Conservation (phyloP, 73 alveolate species). For the Loxodes magnus region DNA sequence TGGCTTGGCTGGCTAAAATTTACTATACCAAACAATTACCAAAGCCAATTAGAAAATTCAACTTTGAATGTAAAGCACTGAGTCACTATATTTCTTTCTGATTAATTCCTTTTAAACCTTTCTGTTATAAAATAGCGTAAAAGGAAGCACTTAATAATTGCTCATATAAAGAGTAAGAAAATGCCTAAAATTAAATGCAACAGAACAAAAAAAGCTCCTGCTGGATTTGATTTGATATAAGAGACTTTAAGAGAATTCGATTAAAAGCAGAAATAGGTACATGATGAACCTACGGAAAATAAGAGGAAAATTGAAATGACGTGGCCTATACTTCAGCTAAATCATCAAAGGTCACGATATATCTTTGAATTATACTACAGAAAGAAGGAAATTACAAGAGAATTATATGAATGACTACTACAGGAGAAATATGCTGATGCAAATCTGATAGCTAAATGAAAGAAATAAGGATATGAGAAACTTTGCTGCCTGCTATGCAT, state of each 20-base stretch:
- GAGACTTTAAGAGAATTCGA: constrained; percentile 72
- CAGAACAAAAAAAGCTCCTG: constrained; percentile 86
- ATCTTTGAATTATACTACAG: constrained; percentile 77
- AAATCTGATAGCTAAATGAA: constrained; percentile 96
- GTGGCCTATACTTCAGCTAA: constrained; percentile 91
- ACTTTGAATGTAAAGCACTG: too few relatives aligned
- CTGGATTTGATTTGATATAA: constrained; percentile 90
- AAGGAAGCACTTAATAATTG: too few relatives aligned
- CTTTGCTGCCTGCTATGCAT: constrained; percentile 95
- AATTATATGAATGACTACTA: constrained; percentile 89
- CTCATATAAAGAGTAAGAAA: too few relatives aligned
- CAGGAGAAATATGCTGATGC: constrained; percentile 93
- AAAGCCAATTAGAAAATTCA: too few relatives aligned
- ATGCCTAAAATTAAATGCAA: constrained; percentile 90
- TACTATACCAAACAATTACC: too few relatives aligned
- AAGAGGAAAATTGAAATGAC: constrained; percentile 88
- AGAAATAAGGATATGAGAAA: constrained; percentile 93
- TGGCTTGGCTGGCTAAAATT: too few relatives aligned
- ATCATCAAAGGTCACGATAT: constrained; percentile 92
- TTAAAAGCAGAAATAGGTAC: constrained; percentile 86
- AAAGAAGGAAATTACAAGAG: constrained; percentile 83
- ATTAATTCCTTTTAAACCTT: too few relatives aligned
- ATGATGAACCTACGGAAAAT: constrained; percentile 90
- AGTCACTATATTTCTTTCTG: too few relatives aligned
- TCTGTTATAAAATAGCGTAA: too few relatives aligned